A percentile compares a stretch with the other conserved stretches of the same genome.
phyloP scores from a whole-genome alignment of 306 rosid genomes.

The Elaeagnus macrophylla region DNA sequence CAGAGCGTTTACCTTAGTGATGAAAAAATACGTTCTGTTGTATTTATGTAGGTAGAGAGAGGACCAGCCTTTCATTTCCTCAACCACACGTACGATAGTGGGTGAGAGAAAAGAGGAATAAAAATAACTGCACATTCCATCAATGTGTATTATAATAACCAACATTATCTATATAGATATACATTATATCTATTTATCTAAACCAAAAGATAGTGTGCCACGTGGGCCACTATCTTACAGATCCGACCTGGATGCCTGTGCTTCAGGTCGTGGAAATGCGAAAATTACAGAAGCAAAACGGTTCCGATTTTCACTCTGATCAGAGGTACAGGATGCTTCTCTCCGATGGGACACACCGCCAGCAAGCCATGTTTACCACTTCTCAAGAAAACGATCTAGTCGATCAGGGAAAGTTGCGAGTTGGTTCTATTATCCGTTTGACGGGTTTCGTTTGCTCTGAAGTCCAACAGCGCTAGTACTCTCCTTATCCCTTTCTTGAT shows the following conservation, averaged over 20 bases:
- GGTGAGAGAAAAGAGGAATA: too few species aligned
- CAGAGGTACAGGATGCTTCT: slow-evolving; percentile 57
- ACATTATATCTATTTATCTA: too few species aligned
- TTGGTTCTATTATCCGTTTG: slow-evolving; percentile 48
- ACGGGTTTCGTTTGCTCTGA: slow-evolving; percentile 40
- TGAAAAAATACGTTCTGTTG: too few species aligned
- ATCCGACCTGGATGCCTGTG: slow-evolving; percentile 34
- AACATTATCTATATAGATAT: too few species aligned
- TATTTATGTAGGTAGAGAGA: too few species aligned
- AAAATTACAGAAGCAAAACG: slow-evolving; percentile 34
- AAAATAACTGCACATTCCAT: too few species aligned
- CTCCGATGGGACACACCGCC: slow-evolving; percentile 54
- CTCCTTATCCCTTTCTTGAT: not conserved
- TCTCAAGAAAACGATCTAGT: slow-evolving; percentile 46
- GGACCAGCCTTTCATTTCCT: too few species aligned
- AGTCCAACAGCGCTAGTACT: slow-evolving; percentile 60
- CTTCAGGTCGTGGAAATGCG: slow-evolving; percentile 60
- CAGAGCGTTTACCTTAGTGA: too few species aligned
- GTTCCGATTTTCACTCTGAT: not conserved
- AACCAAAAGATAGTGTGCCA: too few species aligned
- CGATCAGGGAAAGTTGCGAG: slow-evolving; percentile 37
- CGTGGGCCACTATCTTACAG: too few species aligned
- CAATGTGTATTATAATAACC: too few species aligned
- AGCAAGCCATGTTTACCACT: slow-evolving; percentile 69
- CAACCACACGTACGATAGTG: too few species aligned